phyloP scores from a whole-genome alignment of 768 basidiomycete species.

The Pleurotus tuoliensis region DNA sequence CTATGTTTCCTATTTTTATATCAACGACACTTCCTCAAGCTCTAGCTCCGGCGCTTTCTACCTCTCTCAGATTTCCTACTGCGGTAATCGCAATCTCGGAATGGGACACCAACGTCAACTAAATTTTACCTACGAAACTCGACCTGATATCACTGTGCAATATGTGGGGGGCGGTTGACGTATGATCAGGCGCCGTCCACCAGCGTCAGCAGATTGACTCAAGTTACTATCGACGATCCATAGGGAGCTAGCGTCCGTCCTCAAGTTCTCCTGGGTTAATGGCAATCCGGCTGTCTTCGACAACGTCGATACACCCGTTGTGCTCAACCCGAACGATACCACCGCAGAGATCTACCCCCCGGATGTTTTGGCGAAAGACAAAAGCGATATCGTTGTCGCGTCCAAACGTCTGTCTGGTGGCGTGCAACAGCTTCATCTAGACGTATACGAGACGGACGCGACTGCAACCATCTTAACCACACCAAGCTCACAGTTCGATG shows the following conservation, averaged over 20 bases:
- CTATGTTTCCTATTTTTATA: slow-evolving; percentile 8
- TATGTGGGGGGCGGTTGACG: background rate
- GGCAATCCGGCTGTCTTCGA: slow-evolving; percentile 11
- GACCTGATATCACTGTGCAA: background rate
- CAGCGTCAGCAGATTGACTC: background rate
- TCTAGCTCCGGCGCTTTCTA: slow-evolving; percentile 1
- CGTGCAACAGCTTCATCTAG: slow-evolving; percentile 4
- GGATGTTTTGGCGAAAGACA: background rate
- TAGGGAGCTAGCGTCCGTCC: slow-evolving; percentile 8
- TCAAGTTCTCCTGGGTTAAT: slow-evolving; percentile 11
- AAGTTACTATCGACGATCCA: slow-evolving; percentile 7
- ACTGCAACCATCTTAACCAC: background rate
- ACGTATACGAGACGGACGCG: background rate
- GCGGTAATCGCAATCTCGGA: slow-evolving; percentile 1
- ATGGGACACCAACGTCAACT: slow-evolving; percentile 3
- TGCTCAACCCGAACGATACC: background rate
- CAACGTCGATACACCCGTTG: background rate
- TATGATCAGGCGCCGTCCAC: slow-evolving; percentile 5
- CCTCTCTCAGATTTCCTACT: slow-evolving; percentile 5
- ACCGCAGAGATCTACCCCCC: background rate
- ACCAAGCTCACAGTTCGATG: background rate
- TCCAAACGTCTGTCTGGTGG: slow-evolving; percentile 1
- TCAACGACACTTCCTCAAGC: background rate
- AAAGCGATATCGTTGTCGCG: slow-evolving; percentile 1
- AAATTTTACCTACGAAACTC: background rate